Base-by-base conservation (phyloP, 2,329 filamentous ascomycete species). In the Cercospora brassicicola region DNA sequence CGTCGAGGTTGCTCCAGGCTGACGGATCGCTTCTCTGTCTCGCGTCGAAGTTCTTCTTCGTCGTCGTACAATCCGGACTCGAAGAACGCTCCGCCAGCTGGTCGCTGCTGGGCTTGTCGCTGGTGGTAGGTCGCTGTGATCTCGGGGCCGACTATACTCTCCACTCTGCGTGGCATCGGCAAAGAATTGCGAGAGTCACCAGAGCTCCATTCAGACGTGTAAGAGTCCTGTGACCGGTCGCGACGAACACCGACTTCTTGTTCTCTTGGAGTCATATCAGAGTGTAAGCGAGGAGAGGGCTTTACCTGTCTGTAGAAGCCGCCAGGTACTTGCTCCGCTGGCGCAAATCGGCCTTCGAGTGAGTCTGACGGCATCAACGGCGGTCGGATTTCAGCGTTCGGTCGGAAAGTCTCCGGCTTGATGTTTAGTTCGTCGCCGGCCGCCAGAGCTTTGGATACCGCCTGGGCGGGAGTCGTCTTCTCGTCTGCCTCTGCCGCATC, bases 341-440 rank as follows among this genome's bases (percentile, higher is more conserved):
- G 88, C 2, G 90, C 87, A 76, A 97, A 96, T 70, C 90, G 89
- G 66, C 93, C 93, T 73, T 94, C 90, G 42, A 96, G 81, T 67
- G 87, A 86, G 71, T 90, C 87, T 0, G 91, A 89, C 0, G 94
- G 94, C 72, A 90, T 87, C 23, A 97, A 83, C 79, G 87, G 83
- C 13, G 71, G 67, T 11, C 83, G 80, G 8, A 86, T 87, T 61
- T 88, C 84, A 4, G 84, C 79, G 1, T 83, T 82, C 1, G 82
- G 77, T 70, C 86, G 85, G 82, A 97, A 97, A 0, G 92, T 93
- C 78, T 96, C 92, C 0, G 94, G 91, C 9, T 96, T 88, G 60
- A 97, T 87, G 73, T 97, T 97, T 65, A 97, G 86, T 72, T 97
- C 94, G 76, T 98, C 93, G 0, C 93, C 94, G 10, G 86, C 85